These are phyloP conservation scores for Pleurotus eryngii DNA, from an alignment of 768 basidiomycete species.

Conservation along the genomic window DNA sequence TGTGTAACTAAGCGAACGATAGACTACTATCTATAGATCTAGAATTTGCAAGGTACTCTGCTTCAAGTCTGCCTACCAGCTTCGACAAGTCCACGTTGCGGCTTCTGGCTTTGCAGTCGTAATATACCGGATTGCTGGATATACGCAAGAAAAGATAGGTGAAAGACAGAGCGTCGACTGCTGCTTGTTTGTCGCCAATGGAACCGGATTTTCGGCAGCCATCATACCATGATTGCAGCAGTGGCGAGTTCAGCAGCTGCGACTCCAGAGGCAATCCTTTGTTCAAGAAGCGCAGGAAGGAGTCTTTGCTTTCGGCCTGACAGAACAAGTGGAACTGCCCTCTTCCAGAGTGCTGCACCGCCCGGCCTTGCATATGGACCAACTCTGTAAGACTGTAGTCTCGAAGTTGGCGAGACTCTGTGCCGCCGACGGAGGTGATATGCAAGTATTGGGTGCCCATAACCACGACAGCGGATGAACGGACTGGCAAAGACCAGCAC, in stretches of 20 bases:
- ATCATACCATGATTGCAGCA: slow-evolving; percentile 47
- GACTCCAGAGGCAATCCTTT: slow-evolving; percentile 93
- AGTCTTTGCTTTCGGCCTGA: slow-evolving; percentile 80
- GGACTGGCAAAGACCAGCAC: slow-evolving; percentile 88
- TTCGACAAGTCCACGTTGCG: slow-evolving; percentile 62
- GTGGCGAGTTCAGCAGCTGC: slow-evolving; percentile 48
- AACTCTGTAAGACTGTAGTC: slow-evolving; percentile 84
- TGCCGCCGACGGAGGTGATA: slow-evolving; percentile 33
- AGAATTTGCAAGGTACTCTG: slow-evolving; percentile 7
- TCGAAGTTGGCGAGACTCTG: slow-evolving; percentile 58
- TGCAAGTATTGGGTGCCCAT: slow-evolving; percentile 90
- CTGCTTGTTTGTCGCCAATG: slow-evolving; percentile 56
- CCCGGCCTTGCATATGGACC: slow-evolving; percentile 88
- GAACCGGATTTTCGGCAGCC: slow-evolving; percentile 32
- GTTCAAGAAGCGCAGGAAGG: slow-evolving; percentile 78
- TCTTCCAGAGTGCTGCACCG: slow-evolving; percentile 55
- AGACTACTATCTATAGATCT: not conserved
- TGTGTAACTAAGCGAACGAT: too few species aligned
- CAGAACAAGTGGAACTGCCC: slow-evolving; percentile 87
- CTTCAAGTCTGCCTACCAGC: slow-evolving; percentile 56
- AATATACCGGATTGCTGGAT: slow-evolving; percentile 80
- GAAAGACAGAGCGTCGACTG: slow-evolving; percentile 75
- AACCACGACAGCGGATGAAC: slow-evolving; percentile 77
- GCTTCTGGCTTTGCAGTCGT: slow-evolving; percentile 49
- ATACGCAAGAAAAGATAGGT: slow-evolving; percentile 76